Percentiles rank a stretch among this genome's conserved stretches.
phyloP scores from a whole-genome alignment of 2,329 filamentous ascomycete species.

The Pseudopithomyces chartarum region DNA sequence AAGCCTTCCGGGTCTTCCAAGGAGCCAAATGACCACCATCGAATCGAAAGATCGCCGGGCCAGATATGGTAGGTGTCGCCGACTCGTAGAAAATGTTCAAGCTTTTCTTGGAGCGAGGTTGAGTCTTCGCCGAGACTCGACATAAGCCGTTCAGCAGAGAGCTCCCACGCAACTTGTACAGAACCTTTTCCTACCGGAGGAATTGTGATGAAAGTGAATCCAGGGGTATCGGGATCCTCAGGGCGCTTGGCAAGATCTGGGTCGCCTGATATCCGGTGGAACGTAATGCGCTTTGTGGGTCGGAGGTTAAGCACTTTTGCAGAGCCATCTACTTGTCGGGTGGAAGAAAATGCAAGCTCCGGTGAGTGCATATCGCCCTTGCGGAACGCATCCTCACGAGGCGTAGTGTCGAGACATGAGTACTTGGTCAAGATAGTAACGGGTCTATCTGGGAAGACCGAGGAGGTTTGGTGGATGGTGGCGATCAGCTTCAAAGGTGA shows the following conservation, averaged over 20 bases:
- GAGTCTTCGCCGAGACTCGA: conserved; percentile 11
- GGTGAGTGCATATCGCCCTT: conserved; percentile 14
- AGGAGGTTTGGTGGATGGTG: conserved; percentile 14
- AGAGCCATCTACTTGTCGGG: conserved; percentile 13
- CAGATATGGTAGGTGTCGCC: conserved; percentile 14
- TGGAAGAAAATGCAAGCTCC: conserved; percentile 10
- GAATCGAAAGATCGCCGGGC: conserved; percentile 12
- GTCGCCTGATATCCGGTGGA: conserved; percentile 12
- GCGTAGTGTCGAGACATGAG: conserved; percentile 16
- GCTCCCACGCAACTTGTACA: conserved; percentile 13
- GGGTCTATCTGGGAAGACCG: conserved; percentile 11
- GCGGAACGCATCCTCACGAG: conserved; percentile 13
- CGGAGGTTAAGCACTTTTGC: conserved; percentile 14
- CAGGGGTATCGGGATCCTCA: conserved; percentile 13
- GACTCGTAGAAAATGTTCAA: conserved; percentile 14
- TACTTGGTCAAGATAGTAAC: conserved; percentile 17
- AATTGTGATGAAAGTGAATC: conserved; percentile 16
- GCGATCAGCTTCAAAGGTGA: conserved; percentile 16
- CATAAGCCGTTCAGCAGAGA: conserved; percentile 12
- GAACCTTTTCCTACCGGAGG: conserved; percentile 12
- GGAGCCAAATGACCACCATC: conserved; percentile 17
- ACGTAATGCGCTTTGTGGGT: conserved; percentile 13
- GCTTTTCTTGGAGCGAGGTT: conserved; percentile 13
- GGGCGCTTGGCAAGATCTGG: conserved; percentile 13
- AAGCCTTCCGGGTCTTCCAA: conserved; percentile 14